Conservation (phyloP, 176 grass and related monocot genomes). For the Zoysia pacifica region DNA sequence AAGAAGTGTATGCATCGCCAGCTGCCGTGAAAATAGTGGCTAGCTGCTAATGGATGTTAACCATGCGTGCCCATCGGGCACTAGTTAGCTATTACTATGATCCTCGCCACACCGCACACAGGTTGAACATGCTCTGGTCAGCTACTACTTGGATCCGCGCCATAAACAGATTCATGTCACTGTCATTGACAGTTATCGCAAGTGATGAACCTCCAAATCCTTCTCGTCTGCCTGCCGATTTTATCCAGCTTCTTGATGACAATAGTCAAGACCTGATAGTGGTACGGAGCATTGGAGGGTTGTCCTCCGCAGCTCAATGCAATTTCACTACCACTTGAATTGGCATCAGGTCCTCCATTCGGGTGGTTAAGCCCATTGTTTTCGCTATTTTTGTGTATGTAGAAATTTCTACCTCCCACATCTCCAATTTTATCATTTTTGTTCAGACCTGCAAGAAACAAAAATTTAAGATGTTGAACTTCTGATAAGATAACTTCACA, state of each 20-base stretch:
- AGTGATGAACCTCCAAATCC: conserved; percentile 47
- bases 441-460: conserved; percentile 55
- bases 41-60: not conserved
- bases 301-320: not conserved
- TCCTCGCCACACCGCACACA: not conserved
- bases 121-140: not conserved
- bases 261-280: conserved; percentile 28
- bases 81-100: not conserved
- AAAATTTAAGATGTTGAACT: not conserved
- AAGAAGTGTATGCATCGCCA: not conserved
- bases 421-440: conserved; percentile 85
- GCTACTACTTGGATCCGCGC: not conserved
- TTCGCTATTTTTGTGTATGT: conserved; percentile 66
- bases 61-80: not conserved
- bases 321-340: not conserved
- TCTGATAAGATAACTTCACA: not conserved
- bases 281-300: not conserved
- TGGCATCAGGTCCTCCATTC: conserved; percentile 28
- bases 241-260: conserved; percentile 44
- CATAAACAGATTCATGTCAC: conserved; percentile 12
- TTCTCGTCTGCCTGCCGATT: conserved; percentile 29
- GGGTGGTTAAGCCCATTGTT: conserved; percentile 33
- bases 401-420: conserved; percentile 75
- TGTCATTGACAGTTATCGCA: conserved; percentile 47
- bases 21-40: conserved; percentile 12